Percentiles rank a stretch among this genome's conserved stretches.
Conservation (phyloP, 129 eudicot genomes). For the Helianthus annuus region HanXRQr2.0-SUNRISE NC_035448.2:20399429-20399928, state of each 20-base stretch:
- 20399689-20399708: too few relatives aligned
- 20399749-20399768: background rate
- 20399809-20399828: background rate
- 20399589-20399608: too few relatives aligned
- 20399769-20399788: background rate
- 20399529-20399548: conserved; percentile 99
- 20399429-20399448: conserved; percentile 50
- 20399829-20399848: background rate
- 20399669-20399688: too few relatives aligned
- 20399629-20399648: too few relatives aligned
- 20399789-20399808: background rate
- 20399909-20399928: background rate
- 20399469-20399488: conserved; percentile 21
- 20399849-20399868: background rate
- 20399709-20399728: too few relatives aligned
- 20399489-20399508: background rate
- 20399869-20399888: background rate
- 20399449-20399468: conserved; percentile 83
- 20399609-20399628: too few relatives aligned
- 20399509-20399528: conserved; percentile 21
- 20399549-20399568: too few relatives aligned
- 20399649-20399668: too few relatives aligned
- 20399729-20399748: too few relatives aligned
- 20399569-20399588: too few relatives aligned
- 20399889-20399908: background rate